phyloP scores from a whole-genome alignment of 2,329 filamentous ascomycete species.

The Colletotrichum australisinense region DNA sequence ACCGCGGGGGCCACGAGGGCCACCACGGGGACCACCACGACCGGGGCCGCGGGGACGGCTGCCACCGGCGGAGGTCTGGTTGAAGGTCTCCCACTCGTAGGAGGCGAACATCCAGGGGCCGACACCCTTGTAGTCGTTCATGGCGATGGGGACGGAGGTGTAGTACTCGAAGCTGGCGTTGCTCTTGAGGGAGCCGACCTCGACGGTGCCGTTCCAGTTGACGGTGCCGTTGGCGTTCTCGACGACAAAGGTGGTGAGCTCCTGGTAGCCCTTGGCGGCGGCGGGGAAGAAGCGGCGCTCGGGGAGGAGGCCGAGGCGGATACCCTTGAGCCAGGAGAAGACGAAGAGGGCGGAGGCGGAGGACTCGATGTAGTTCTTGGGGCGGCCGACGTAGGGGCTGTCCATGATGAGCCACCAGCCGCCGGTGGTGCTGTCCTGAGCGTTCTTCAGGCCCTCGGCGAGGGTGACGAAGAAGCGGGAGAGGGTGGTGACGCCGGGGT shows the following conservation, averaged over 20 bases:
- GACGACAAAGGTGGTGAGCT: slow-evolving; percentile 58
- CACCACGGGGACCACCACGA: neutral
- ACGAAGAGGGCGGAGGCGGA: slow-evolving; percentile 69
- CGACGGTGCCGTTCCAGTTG: slow-evolving; percentile 63
- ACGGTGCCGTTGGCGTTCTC: slow-evolving; percentile 60
- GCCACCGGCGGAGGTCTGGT: slow-evolving; percentile 8
- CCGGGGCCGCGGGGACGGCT: neutral
- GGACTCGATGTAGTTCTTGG: slow-evolving; percentile 71
- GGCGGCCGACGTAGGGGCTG: slow-evolving; percentile 54
- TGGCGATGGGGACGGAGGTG: slow-evolving; percentile 17
- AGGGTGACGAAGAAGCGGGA: slow-evolving; percentile 54
- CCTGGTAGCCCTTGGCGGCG: slow-evolving; percentile 46
- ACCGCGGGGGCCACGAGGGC: neutral
- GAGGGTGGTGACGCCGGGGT: slow-evolving; percentile 50
- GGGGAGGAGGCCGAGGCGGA: slow-evolving; percentile 44
- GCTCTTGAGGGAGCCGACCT: slow-evolving; percentile 61
- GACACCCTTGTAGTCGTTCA: slow-evolving; percentile 38
- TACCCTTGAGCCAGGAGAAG: slow-evolving; percentile 56
- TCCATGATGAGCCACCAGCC: slow-evolving; percentile 71
- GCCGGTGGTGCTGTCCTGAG: slow-evolving; percentile 53
- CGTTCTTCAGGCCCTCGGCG: slow-evolving; percentile 53
- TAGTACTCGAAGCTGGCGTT: slow-evolving; percentile 59
- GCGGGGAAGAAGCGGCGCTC: slow-evolving; percentile 51
- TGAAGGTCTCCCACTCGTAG: slow-evolving; percentile 39
- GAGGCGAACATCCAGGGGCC: slow-evolving; percentile 38